Percentiles rank a stretch among this genome's conserved stretches.
Conservation (phyloP, 1,284 basidiomycete species). For the Acaromyces ingoldii region DNA sequence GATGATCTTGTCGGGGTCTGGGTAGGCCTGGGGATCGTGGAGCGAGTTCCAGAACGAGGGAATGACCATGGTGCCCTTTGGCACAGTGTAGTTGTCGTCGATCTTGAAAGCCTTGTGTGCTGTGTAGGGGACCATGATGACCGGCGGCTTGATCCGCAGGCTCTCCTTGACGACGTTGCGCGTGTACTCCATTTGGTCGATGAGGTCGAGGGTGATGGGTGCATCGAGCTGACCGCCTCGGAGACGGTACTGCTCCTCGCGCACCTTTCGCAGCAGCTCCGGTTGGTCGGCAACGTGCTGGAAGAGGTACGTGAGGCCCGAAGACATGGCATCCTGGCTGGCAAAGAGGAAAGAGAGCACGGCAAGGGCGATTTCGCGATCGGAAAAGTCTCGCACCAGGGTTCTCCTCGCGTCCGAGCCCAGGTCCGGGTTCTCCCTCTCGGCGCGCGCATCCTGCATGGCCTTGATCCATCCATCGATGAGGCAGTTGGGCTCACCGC, state of each 20-base stretch:
- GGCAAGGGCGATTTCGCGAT: constrained; percentile 94
- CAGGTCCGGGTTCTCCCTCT: constrained; percentile 53
- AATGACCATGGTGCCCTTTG: constrained; percentile 86
- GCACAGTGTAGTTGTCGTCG: constrained; percentile 81
- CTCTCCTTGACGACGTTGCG: constrained; percentile 88
- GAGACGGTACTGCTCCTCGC: constrained; percentile 82
- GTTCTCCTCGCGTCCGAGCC: constrained; percentile 53
- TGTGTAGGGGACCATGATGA: constrained; percentile 79
- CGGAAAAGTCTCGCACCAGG: constrained; percentile 70
- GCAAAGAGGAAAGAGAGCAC: constrained; percentile 91
- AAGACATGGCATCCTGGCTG: constrained; percentile 94
- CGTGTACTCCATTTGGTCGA: constrained; percentile 90
- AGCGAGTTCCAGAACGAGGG: constrained; percentile 88
- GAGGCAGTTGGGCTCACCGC: constrained; percentile 78
- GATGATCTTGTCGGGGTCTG: constrained; percentile 73
- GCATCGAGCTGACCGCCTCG: constrained; percentile 73
- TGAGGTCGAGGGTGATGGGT: constrained; percentile 78
- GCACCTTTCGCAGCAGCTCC: constrained; percentile 78
- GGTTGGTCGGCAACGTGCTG: constrained; percentile 93
- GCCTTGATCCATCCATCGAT: constrained; percentile 85
- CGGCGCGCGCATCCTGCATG: constrained; percentile 60
- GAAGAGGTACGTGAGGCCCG: constrained; percentile 76
- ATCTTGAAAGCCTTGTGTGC: constrained; percentile 87
- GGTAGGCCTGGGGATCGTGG: constrained; percentile 83
- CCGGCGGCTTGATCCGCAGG: constrained; percentile 77